These are phyloP conservation scores for Acanthamoeba lenticulata DNA, from an alignment of 208 protist genomes.

Conservation along the genomic window DNA sequence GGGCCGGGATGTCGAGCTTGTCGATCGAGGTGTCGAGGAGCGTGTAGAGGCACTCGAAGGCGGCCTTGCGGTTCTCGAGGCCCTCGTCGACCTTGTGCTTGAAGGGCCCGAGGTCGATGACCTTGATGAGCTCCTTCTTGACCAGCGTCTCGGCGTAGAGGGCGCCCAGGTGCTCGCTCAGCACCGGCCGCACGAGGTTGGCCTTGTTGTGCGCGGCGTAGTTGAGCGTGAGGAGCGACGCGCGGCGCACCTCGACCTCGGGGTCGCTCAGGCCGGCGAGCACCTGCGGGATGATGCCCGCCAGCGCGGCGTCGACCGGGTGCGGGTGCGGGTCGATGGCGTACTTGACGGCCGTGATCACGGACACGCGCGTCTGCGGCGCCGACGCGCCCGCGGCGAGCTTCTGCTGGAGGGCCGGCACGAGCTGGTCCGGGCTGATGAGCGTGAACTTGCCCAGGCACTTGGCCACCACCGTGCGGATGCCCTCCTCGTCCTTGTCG, in stretches of 20 bases:
- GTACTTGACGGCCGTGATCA: conserved; percentile 86
- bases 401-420: conserved; percentile 78
- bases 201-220: conserved; percentile 88
- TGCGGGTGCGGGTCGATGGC: conserved; percentile 78
- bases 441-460: conserved; percentile 89
- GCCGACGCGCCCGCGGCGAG: not conserved
- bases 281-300: conserved; percentile 70
- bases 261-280: conserved; percentile 75
- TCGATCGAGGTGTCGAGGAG: conserved; percentile 81
- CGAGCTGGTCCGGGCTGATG: conserved; percentile 79
- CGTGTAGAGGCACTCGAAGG: conserved; percentile 93
- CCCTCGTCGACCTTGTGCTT: conserved; percentile 93
- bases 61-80: conserved; percentile 93
- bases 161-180: conserved; percentile 76
- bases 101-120: conserved; percentile 93
- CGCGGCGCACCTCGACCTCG: conserved; percentile 77
- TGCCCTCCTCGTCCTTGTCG: conserved; percentile 83
- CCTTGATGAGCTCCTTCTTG: conserved; percentile 85
- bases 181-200: conserved; percentile 77
- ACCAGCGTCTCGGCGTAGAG: conserved; percentile 84
- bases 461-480: conserved; percentile 88
- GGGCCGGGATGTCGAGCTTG: conserved; percentile 82
- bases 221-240: conserved; percentile 86
- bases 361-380: conserved; percentile 70
- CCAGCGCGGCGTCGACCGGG: conserved; percentile 33